phyloP scores from a whole-genome alignment of 768 basidiomycete genomes.

The Lanmaoa pseudosensibilis region DNA sequence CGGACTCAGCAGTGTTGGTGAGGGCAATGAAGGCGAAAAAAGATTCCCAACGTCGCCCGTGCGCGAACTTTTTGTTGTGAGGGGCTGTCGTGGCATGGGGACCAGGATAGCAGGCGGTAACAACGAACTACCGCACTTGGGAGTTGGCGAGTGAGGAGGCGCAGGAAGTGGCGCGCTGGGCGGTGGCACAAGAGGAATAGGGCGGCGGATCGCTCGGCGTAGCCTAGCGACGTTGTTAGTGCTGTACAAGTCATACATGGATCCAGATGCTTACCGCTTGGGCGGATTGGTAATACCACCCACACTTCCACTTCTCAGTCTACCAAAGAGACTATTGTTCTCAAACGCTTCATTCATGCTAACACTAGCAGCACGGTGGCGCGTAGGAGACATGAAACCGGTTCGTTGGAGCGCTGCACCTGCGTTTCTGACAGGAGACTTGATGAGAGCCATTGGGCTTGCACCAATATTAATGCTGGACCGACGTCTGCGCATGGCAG shows the following conservation, averaged over 20 bases:
- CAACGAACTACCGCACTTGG: conserved; percentile 14
- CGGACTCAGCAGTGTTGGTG: conserved; percentile 10
- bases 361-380: conserved; percentile 50
- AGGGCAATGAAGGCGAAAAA: not conserved
- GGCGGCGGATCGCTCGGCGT: conserved; percentile 39
- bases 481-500: conserved; percentile 58
- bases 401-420: conserved; percentile 51
- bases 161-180: conserved; percentile 33
- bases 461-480: conserved; percentile 58
- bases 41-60: conserved; percentile 1
- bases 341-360: conserved; percentile 35
- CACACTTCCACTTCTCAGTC: conserved; percentile 58
- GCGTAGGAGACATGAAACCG: conserved; percentile 37
- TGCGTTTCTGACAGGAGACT: conserved; percentile 54
- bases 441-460: conserved; percentile 58
- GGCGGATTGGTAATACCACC: conserved; percentile 31
- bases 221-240: conserved; percentile 31
- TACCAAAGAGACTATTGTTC: conserved; percentile 46
- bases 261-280: conserved; percentile 32
- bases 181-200: conserved; percentile 27
- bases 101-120: conserved; percentile 19
- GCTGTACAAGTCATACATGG: not conserved
- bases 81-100: conserved; percentile 21
- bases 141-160: conserved; percentile 23
- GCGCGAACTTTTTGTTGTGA: conserved; percentile 6